phyloP scores from a whole-genome alignment of 1,284 basidiomycete species.

The Leccinum fuscescens region DNA sequence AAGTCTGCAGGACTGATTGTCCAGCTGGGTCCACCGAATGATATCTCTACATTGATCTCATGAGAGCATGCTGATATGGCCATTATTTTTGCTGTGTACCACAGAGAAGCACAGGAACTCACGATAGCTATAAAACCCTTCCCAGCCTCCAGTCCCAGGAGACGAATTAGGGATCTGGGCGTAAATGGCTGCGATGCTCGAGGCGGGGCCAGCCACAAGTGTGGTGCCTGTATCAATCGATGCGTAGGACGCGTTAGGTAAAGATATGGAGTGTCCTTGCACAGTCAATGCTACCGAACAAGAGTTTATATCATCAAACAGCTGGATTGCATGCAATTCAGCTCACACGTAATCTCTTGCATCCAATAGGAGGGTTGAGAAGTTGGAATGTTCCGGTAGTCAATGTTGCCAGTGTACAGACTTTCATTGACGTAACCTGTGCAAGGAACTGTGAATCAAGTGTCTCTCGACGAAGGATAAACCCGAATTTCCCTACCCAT shows the following conservation, averaged over 20 bases:
- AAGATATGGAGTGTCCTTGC: slow-evolving; percentile 37
- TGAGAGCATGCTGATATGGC: slow-evolving; percentile 39
- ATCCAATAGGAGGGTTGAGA: slow-evolving; percentile 42
- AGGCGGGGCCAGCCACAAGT: slow-evolving; percentile 46
- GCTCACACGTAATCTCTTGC: slow-evolving; percentile 33
- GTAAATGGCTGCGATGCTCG: slow-evolving; percentile 44
- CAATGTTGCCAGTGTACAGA: slow-evolving; percentile 45
- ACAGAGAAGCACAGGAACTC: slow-evolving; percentile 12
- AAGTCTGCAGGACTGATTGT: slow-evolving; percentile 27
- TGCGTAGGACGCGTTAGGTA: slow-evolving; percentile 37
- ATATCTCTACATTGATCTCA: slow-evolving; percentile 41
- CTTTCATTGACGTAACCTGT: slow-evolving; percentile 39
- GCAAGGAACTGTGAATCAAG: not conserved
- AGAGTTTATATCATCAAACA: not conserved
- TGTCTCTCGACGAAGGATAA: not conserved
- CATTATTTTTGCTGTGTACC: not conserved
- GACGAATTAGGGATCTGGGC: slow-evolving; percentile 40
- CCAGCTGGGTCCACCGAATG: slow-evolving; percentile 50
- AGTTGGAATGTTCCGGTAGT: slow-evolving; percentile 39
- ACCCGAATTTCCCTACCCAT: slow-evolving; percentile 42
- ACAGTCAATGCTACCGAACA: slow-evolving; percentile 40
- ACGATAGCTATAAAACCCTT: slow-evolving; percentile 40
- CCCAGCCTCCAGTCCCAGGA: slow-evolving; percentile 36
- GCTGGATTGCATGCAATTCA: not conserved
- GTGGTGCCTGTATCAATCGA: slow-evolving; percentile 58